Conservation (phyloP, 2,329 filamentous ascomycete genomes). For the Chaetomium sp. region DNA sequence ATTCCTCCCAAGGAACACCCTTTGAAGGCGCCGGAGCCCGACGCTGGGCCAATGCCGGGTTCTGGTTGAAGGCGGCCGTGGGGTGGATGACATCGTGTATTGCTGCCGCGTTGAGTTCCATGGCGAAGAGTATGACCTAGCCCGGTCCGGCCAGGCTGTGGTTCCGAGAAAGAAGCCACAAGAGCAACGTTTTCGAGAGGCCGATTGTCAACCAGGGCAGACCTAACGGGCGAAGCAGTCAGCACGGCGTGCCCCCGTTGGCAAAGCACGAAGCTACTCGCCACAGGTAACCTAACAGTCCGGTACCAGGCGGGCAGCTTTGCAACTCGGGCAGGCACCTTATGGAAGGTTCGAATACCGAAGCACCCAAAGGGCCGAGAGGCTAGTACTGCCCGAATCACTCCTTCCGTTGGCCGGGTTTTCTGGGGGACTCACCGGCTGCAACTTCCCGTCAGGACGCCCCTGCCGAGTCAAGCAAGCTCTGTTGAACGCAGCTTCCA, state of each 20-base stretch:
- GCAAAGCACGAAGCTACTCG: not conserved
- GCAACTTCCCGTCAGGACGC: constrained; percentile 20
- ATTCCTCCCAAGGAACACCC: constrained; percentile 47
- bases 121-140: constrained; percentile 39
- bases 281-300: not conserved
- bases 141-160: constrained; percentile 12
- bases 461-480: not conserved
- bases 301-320: not conserved
- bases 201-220: not conserved
- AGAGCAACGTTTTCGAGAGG: not conserved
- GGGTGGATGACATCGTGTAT: constrained; percentile 61
- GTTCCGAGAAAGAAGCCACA: not conserved
- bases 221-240: not conserved
- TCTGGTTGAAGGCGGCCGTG: constrained; percentile 53
- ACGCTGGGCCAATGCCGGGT: constrained; percentile 7
- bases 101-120: constrained; percentile 57
- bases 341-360: not conserved
- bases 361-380: not conserved
- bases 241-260: not conserved
- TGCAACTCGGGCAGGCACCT: not conserved
- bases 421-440: constrained; percentile 24
- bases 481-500: constrained; percentile 3
- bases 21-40: not conserved
- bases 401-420: not conserved
- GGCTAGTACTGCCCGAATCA: not conserved